phyloP scores from a whole-genome alignment of 169 alveolate genomes.

The Amoebophrya sp. region DNA sequence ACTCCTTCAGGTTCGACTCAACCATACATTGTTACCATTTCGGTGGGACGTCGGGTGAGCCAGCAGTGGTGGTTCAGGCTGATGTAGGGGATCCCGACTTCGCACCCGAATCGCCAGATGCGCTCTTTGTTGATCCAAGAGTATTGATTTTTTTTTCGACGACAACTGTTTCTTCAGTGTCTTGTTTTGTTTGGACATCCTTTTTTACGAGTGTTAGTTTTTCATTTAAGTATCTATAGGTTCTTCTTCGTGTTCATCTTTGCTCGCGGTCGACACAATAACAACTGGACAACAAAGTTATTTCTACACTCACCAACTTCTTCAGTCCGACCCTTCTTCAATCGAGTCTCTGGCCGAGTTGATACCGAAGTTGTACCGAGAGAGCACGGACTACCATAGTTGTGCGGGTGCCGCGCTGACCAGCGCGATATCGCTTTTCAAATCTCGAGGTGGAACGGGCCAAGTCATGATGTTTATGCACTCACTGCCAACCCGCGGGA shows the following conservation, averaged over 20 bases:
- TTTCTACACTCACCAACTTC: no score
- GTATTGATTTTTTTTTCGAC: background rate
- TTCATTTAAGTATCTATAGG: no score
- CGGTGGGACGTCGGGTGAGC: background rate
- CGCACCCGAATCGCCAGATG: background rate
- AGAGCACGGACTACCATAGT: background rate
- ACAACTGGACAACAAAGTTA: no score
- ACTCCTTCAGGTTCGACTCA: background rate
- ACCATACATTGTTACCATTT: background rate
- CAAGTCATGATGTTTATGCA: background rate
- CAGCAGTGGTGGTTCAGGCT: background rate
- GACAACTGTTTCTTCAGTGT: no score
- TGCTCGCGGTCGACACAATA: no score
- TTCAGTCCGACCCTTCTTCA: background rate
- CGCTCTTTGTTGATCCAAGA: background rate
- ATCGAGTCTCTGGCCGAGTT: background rate
- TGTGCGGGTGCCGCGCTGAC: background rate
- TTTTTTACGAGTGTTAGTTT: no score
- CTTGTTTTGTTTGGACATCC: no score
- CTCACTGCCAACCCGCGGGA: background rate
- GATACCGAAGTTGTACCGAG: background rate
- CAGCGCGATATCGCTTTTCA: background rate
- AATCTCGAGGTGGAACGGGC: background rate
- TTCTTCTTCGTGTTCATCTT: no score
- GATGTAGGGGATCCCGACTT: background rate